Conservation (phyloP, 2,329 filamentous ascomycete species). For the Aureobasidium sp. region DNA sequence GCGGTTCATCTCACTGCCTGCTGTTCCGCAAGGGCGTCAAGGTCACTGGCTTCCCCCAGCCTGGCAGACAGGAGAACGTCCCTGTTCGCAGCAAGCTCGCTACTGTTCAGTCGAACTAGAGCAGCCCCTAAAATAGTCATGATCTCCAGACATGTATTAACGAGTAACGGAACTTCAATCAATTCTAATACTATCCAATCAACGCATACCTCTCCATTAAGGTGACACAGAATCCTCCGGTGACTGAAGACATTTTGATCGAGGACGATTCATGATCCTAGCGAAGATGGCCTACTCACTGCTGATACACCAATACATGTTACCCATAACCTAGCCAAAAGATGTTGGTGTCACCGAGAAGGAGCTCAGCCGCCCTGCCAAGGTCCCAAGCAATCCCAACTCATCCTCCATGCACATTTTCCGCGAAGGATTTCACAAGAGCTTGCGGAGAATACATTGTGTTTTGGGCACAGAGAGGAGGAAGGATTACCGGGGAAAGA, state of each 20-base stretch:
- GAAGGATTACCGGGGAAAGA: background rate
- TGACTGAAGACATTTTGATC: background rate
- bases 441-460: background rate
- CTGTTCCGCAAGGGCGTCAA: slow-evolving; percentile 55
- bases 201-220: background rate
- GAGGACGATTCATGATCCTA: background rate
- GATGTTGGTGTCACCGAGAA: background rate
- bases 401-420: background rate
- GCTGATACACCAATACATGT: background rate
- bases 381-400: background rate
- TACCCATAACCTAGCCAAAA: background rate
- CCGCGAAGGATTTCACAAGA: background rate
- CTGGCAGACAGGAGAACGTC: slow-evolving; percentile 30
- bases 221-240: background rate
- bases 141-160: background rate
- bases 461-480: background rate
- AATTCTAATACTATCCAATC: background rate
- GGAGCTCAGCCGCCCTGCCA: background rate
- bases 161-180: slow-evolving; percentile 1
- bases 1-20: slow-evolving; percentile 64
- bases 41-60: slow-evolving; percentile 30
- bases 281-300: background rate
- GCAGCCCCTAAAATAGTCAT: background rate
- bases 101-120: slow-evolving; percentile 7
- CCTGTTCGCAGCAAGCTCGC: slow-evolving; percentile 25